Conservation (phyloP, 2,329 filamentous ascomycete genomes). For the Clarireedia paspali region DNA sequence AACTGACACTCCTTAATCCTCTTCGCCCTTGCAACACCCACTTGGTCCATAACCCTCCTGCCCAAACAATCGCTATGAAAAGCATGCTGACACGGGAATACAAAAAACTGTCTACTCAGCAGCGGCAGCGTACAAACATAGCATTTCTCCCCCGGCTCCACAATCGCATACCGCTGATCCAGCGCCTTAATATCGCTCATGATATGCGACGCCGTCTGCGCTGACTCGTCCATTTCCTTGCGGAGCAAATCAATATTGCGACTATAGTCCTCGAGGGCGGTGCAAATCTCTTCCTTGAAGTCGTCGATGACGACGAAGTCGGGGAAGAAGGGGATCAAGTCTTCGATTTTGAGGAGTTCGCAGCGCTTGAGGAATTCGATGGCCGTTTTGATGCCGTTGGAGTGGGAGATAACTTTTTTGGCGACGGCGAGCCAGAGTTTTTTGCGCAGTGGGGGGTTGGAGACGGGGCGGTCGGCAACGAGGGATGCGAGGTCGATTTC, state of each 20-base stretch:
- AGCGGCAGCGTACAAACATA: slow-evolving; percentile 81
- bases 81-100: slow-evolving; percentile 96
- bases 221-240: slow-evolving; percentile 92
- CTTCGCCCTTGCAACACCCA: slow-evolving; percentile 66
- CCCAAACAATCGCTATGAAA: slow-evolving; percentile 96
- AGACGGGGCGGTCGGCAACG: slow-evolving; percentile 79
- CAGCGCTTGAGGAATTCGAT: slow-evolving; percentile 91
- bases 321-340: slow-evolving; percentile 95
- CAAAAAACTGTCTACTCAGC: slow-evolving; percentile 88
- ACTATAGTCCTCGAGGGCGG: slow-evolving; percentile 86
- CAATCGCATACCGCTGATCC: slow-evolving; percentile 87
- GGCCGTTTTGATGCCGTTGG: slow-evolving; percentile 81
- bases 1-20: slow-evolving; percentile 80
- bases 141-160: slow-evolving; percentile 92
- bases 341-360: slow-evolving; percentile 88
- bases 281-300: slow-evolving; percentile 97
- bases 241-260: slow-evolving; percentile 83
- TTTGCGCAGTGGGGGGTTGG: slow-evolving; percentile 75
- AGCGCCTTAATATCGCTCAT: slow-evolving; percentile 80
- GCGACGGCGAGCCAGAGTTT: slow-evolving; percentile 94
- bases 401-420: slow-evolving; percentile 83
- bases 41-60: slow-evolving; percentile 74
- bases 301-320: slow-evolving; percentile 98
- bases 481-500: slow-evolving; percentile 84
- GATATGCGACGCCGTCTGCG: slow-evolving; percentile 83